A percentile compares a stretch with the other conserved stretches of the same genome.
These are phyloP conservation scores for Fusarium agapanthi DNA, from an alignment of 2,329 filamentous ascomycete species.

Conservation along the genomic window DNA sequence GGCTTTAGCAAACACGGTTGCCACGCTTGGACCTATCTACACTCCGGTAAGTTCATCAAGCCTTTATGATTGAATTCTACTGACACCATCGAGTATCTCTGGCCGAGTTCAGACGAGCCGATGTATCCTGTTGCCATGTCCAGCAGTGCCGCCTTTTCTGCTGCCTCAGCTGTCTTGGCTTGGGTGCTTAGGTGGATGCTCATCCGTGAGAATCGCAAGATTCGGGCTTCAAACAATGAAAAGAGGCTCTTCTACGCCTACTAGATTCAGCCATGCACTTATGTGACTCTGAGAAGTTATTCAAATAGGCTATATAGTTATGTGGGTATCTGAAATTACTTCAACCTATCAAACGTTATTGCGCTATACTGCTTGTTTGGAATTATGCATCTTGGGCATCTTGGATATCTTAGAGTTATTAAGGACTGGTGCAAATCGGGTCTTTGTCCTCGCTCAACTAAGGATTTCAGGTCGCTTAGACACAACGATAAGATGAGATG, in stretches of 20 bases:
- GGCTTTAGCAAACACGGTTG: slow-evolving; percentile 39
- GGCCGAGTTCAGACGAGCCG: slow-evolving; percentile 24
- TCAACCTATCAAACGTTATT: too few species aligned
- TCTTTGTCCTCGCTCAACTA: too few species aligned
- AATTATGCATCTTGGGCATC: too few species aligned
- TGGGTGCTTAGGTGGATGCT: slow-evolving; percentile 49
- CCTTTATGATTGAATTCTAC: accelerated
- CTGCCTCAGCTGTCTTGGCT: slow-evolving; percentile 48
- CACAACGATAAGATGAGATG: too few species aligned
- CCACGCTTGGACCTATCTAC: slow-evolving; percentile 32
- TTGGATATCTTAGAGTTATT: too few species aligned
- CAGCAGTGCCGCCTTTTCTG: slow-evolving; percentile 38
- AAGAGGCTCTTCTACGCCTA: slow-evolving; percentile 42
- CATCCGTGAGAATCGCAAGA: slow-evolving; percentile 48
- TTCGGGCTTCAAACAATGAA: slow-evolving; percentile 31
- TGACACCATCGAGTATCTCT: slow-evolving; percentile 15
- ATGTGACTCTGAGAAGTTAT: too few species aligned
- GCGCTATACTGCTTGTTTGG: too few species aligned
- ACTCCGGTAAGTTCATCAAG: slow-evolving; percentile 31
- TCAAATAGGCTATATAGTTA: too few species aligned
- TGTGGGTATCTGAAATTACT: too few species aligned
- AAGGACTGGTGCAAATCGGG: too few species aligned
- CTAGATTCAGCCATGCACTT: too few species aligned
- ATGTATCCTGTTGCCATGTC: slow-evolving; percentile 27
- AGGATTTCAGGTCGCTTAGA: too few species aligned